Base-by-base conservation (phyloP, 2,329 filamentous ascomycete genomes). In the Colletotrichum coccodes region DNA sequence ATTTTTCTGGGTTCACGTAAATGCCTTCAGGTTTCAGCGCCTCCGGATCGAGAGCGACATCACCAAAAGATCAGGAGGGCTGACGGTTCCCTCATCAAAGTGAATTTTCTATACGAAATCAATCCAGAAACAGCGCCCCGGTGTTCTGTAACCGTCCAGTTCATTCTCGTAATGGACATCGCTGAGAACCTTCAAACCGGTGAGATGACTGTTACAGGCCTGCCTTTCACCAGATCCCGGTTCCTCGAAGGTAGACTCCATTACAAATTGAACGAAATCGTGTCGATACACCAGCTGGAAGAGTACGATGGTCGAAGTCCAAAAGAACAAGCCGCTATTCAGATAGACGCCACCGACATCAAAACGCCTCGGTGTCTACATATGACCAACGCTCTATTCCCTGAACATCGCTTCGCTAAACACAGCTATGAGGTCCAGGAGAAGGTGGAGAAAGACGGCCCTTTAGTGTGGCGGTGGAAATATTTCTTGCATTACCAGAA, bases 381-480 rank as follows among this genome's bases (percentile, higher is more conserved):
- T 0, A 77, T 85, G 2, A 93, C 90, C 0, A 94, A 93, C 66
- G 75, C 82, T 0, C 72, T 76, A 0, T 89, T 83, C 49, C 85
- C 86, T 0, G 64, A 75, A 0, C 79, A 80, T 54, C 74, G 78
- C 1, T 79, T 77, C 8, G 60, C n/a, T n/a, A 76, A 0, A 26
- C 53, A 0, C 32, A 58, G 0, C 57, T 74, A 0, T 80, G 74
- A 40, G 58, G 54, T 0, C 73, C 71, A 72, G 1, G 26, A 73
- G 0, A 71, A 75, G 2, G 66, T 76, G 0, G 72, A 75, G 12
- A 66, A 75, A 1, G 72, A 77, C 16, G 83, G 80, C 0, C 74
- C 77, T 0, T 74, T 91, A 1, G 84, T 87, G 5, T 88, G 86
- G 62, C 81, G 89, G 4, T 90, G 85, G 84, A 84, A 82, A 30